Evolutionary conservation across 495 filamentous ascomycete genomes (phyloP).

Genomic region (Penicillium desertorum): DNA sequence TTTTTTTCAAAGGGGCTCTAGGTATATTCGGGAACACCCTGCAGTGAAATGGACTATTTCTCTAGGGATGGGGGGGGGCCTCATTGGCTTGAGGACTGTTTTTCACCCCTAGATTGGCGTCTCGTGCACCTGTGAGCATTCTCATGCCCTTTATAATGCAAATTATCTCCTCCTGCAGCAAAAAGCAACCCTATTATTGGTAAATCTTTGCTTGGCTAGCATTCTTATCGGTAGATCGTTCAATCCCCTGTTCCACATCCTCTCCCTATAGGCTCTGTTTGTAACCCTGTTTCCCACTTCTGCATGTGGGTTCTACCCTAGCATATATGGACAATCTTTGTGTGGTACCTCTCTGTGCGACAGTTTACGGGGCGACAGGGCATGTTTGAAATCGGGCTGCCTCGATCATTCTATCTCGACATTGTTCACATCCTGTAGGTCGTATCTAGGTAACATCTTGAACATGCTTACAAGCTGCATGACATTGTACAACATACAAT

Average conservation of each 20-base stretch:
- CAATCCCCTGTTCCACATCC: background rate
- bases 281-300: background rate
- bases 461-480: background rate
- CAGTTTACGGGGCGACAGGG: background rate
- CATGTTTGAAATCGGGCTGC: background rate
- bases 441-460: background rate
- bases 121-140: conserved; percentile 22
- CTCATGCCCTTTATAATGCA: conserved; percentile 7
- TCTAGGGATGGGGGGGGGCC: conserved; percentile 10
- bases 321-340: background rate
- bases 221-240: conserved; percentile 6
- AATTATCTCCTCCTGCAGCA: conserved; percentile 11
- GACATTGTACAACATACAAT: background rate
- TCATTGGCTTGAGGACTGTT: conserved; percentile 7
- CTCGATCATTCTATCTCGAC: background rate
- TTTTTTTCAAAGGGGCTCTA: background rate
- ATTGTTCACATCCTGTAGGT: background rate
- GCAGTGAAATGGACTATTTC: background rate
- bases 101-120: conserved; percentile 27
- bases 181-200: conserved; percentile 14
- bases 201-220: background rate
- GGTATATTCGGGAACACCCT: background rate
- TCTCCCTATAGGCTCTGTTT: background rate
- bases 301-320: background rate
- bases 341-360: background rate